Percentiles rank a stretch among this genome's conserved stretches.
Conservation (phyloP, 192 early-diverging fungal species). For the Coemansia interrupta region DNA sequence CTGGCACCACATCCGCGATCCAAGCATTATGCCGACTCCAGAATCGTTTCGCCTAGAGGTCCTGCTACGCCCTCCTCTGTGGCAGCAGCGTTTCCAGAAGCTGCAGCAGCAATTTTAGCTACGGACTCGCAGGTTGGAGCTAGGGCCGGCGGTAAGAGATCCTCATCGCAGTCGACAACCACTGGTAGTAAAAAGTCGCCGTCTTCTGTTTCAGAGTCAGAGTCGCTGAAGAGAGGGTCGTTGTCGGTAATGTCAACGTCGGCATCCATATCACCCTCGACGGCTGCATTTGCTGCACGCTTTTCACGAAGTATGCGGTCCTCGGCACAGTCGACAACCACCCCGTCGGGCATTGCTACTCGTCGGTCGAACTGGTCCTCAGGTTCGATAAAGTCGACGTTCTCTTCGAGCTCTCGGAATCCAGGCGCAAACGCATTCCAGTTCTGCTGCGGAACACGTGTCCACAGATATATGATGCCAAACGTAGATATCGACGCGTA, state of each 20-base stretch:
- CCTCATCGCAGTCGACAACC: conserved; percentile 10
- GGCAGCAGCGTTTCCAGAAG: not conserved
- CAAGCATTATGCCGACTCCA: conserved; percentile 5
- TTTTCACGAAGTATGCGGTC: conserved; percentile 15
- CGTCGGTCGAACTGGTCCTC: conserved; percentile 89
- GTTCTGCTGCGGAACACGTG: conserved; percentile 67
- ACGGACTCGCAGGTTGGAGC: not conserved
- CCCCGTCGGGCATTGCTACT: conserved; percentile 11
- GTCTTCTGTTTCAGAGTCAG: conserved; percentile 37
- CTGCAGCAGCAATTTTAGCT: not conserved
- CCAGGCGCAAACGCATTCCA: conserved; percentile 95
- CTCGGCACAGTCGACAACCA: conserved; percentile 23
- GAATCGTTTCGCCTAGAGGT: conserved; percentile 9
- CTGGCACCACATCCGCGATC: no score
- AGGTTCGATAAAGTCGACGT: conserved; percentile 86
- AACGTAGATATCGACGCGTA: conserved; percentile 77
- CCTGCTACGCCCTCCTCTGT: not conserved
- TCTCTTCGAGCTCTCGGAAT: conserved; percentile 90
- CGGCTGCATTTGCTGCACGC: conserved; percentile 1
- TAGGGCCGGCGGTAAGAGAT: not conserved
- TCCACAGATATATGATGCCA: conserved; percentile 89
- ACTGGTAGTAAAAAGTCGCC: conserved; percentile 42
- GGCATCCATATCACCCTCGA: conserved; percentile 14
- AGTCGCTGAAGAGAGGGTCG: conserved; percentile 52
- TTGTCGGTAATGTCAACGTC: conserved; percentile 43